phyloP scores from a whole-genome alignment of 2,329 filamentous ascomycete species.

The Alternaria sp. region DNA sequence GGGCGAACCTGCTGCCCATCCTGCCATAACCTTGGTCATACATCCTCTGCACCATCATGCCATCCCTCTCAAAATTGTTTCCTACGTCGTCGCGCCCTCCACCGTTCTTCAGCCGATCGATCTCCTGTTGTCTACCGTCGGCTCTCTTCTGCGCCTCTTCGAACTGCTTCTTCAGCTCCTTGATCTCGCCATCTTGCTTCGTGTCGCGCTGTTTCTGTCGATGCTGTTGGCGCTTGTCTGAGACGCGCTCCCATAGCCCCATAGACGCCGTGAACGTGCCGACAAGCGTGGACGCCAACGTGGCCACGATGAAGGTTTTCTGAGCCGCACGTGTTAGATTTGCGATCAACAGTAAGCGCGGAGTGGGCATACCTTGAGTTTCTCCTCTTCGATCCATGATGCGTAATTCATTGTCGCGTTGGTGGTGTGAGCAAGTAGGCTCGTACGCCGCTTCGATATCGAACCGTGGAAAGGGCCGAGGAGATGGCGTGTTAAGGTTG shows the following conservation, averaged over 20 bases:
- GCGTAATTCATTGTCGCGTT: slow-evolving; percentile 51
- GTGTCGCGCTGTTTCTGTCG: slow-evolving; percentile 49
- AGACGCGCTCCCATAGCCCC: slow-evolving; percentile 52
- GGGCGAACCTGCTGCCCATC: slow-evolving; percentile 46
- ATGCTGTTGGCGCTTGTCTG: slow-evolving; percentile 44
- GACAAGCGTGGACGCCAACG: slow-evolving; percentile 53
- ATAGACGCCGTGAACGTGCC: slow-evolving; percentile 54
- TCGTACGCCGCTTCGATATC: background rate
- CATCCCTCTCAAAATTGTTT: slow-evolving; percentile 39
- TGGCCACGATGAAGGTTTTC: slow-evolving; percentile 56
- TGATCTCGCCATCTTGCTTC: slow-evolving; percentile 45
- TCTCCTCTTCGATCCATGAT: slow-evolving; percentile 55
- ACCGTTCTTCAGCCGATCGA: slow-evolving; percentile 27
- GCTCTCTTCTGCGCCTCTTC: slow-evolving; percentile 37
- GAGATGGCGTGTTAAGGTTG: background rate
- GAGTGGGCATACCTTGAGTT: slow-evolving; percentile 46
- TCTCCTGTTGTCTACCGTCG: slow-evolving; percentile 33
- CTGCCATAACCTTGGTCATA: slow-evolving; percentile 47
- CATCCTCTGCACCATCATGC: slow-evolving; percentile 46
- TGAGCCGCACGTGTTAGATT: slow-evolving; percentile 11
- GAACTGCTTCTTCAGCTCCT: slow-evolving; percentile 39
- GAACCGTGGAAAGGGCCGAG: background rate
- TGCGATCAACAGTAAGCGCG: background rate
- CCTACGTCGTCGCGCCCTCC: slow-evolving; percentile 39
- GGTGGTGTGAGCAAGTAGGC: slow-evolving; percentile 2